Base-by-base conservation (phyloP, 768 basidiomycete species). In the Infundibulicybe gibba region DNA sequence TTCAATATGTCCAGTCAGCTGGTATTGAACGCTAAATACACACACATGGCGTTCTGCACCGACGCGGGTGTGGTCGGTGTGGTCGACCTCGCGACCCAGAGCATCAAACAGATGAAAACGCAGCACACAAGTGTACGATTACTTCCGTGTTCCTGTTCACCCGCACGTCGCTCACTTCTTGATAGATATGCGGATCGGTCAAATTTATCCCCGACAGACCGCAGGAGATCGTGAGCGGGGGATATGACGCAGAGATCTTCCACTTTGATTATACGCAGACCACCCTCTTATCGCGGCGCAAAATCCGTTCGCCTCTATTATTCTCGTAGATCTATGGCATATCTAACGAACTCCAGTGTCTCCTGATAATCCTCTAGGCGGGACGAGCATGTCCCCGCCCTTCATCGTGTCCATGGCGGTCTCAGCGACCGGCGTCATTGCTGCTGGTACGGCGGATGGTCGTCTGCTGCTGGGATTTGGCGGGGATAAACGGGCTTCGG, bases 401-500 rank as follows among this genome's bases (percentile, higher is more conserved):
- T 93, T 91, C 59, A 65, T 91, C 43, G 72, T 81, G 61, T 83
- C 77, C 17, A 65, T 79, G 35, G 71, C 85, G 1, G 58, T 91
- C 21, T 83, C 83, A 3, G 48, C 71, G 0, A 72, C 66, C 3
- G 88, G 85, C 0, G 57, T 81, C 30, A 58, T 90, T 14, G 87
- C 81, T 12, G 85, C 80, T 5, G 82, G 86, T 5, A 86, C 83
- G 1, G 90, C 87, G 8, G 87, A 91, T 58, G 90, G 90, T 3
- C 77, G 79, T 33, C 57, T 91, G 4, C 81, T 80, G 71, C 54
- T 90, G 19, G 86, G 87, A 11, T 74, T 75, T 9, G 80, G 87
- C 3, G 87, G 85, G 5, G 83, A 84, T 57, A 86, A 79, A 56
- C 49, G 48, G 33, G 55, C 11, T 41, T 52, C 48, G 6, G 50